These are phyloP conservation scores for Fraxinus quadrangulata DNA, from an alignment of 257 asterid species.

Conservation along the genomic window DNA sequence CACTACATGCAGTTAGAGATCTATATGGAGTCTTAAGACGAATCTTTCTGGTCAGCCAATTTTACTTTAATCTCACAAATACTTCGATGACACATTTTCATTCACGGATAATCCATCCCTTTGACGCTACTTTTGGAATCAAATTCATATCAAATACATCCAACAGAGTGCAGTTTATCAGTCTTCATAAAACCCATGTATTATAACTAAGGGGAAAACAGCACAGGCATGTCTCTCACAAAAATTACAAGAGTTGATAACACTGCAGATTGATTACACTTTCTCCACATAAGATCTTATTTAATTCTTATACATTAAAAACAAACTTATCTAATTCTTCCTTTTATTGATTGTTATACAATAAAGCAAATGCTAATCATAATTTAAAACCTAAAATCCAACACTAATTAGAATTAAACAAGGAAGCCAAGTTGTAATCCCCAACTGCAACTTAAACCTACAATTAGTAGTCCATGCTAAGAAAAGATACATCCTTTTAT, in stretches of 20 bases:
- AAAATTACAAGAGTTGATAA: conserved; percentile 2
- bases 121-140: background rate
- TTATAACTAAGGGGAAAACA: no score
- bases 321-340: background rate
- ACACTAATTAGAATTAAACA: conserved; percentile 10
- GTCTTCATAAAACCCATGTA: background rate
- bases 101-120: background rate
- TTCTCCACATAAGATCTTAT: background rate
- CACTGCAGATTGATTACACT: background rate
- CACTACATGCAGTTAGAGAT: conserved; percentile 1
- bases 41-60: background rate
- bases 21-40: background rate
- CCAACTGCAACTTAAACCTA: conserved; percentile 1
- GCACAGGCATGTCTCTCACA: background rate
- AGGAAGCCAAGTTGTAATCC: background rate
- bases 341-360: background rate
- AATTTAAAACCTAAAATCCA: background rate
- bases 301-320: background rate
- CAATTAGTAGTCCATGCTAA: background rate
- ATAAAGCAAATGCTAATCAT: background rate
- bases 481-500: background rate
- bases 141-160: conserved; percentile 8
- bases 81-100: background rate
- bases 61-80: background rate
- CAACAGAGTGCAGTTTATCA: conserved; percentile 5